phyloP scores from a whole-genome alignment of 1,284 basidiomycete species.

The Ustilago tritici region DNA sequence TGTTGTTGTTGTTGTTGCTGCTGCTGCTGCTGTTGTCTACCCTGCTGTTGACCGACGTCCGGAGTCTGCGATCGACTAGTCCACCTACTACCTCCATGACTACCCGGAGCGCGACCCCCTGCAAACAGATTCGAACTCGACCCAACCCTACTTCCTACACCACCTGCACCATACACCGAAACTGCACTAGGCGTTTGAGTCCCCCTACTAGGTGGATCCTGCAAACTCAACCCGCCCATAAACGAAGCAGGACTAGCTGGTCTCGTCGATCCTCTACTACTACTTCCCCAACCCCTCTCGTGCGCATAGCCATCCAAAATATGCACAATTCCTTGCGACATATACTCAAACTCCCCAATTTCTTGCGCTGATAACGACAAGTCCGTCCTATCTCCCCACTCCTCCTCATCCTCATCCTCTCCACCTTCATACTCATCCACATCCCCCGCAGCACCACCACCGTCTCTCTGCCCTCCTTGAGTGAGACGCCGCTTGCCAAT shows the following conservation, averaged over 20 bases:
- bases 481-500: slow-evolving; percentile 49
- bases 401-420: slow-evolving; percentile 37
- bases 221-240: slow-evolving; percentile 39
- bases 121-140: slow-evolving; percentile 23
- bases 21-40: neutral
- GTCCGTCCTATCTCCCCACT: slow-evolving; percentile 47
- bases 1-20: neutral
- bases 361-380: slow-evolving; percentile 57
- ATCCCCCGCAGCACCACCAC: slow-evolving; percentile 2
- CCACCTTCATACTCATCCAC: slow-evolving; percentile 31
- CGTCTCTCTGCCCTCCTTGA: slow-evolving; percentile 4
- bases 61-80: slow-evolving; percentile 47
- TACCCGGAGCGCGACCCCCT: slow-evolving; percentile 21
- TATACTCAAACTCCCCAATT: slow-evolving; percentile 60
- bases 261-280: slow-evolving; percentile 42
- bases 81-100: slow-evolving; percentile 49
- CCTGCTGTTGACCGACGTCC: slow-evolving; percentile 9
- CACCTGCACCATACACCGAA: slow-evolving; percentile 25
- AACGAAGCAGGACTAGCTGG: slow-evolving; percentile 38
- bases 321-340: slow-evolving; percentile 59
- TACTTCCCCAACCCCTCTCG: slow-evolving; percentile 45
- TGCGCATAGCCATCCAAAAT: slow-evolving; percentile 59
- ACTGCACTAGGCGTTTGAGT: no score
- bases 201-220: slow-evolving; percentile 7
- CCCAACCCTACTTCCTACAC: slow-evolving; percentile 18